Conservation (phyloP, 306 rosid genomes). For the Astragalus glycyphyllos region DNA sequence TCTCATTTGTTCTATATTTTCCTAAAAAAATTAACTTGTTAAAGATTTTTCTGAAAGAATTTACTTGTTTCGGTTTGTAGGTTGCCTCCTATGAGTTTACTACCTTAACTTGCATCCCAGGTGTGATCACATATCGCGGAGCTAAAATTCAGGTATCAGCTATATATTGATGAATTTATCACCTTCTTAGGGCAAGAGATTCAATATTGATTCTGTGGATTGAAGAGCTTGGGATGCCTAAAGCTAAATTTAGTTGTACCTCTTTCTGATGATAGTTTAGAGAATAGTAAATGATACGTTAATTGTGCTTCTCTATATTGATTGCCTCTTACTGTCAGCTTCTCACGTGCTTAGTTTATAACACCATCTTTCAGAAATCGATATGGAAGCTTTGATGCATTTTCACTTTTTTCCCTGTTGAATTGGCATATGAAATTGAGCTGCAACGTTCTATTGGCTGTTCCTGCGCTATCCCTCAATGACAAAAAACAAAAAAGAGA, state of each 20-base stretch:
- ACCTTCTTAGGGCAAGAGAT: slow-evolving; percentile 4
- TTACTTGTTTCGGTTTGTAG: slow-evolving; percentile 53
- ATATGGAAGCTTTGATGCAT: background rate
- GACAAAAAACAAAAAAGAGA: slow-evolving; percentile 1
- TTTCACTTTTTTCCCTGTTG: background rate
- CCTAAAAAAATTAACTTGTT: background rate
- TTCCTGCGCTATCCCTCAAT: background rate
- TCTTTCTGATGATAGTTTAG: slow-evolving; percentile 9
- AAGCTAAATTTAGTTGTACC: slow-evolving; percentile 4
- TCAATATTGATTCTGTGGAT: background rate
- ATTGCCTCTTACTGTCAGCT: slow-evolving; percentile 17
- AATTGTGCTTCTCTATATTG: background rate
- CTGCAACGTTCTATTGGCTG: slow-evolving; percentile 25
- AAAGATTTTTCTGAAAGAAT: slow-evolving; percentile 37
- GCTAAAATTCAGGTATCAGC: slow-evolving; percentile 90
- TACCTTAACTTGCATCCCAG: slow-evolving; percentile 97
- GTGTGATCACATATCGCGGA: slow-evolving; percentile 88
- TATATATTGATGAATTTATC: slow-evolving; percentile 16
- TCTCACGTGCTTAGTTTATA: background rate
- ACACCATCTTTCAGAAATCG: background rate
- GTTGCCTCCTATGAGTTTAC: slow-evolving; percentile 99
- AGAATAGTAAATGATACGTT: slow-evolving; percentile 30
- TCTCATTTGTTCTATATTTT: too few species aligned
- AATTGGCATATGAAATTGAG: slow-evolving; percentile 12
- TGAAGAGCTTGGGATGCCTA: slow-evolving; percentile 12